phyloP scores from a whole-genome alignment of 306 rosid species.

The Fragaria ananassa region DNA sequence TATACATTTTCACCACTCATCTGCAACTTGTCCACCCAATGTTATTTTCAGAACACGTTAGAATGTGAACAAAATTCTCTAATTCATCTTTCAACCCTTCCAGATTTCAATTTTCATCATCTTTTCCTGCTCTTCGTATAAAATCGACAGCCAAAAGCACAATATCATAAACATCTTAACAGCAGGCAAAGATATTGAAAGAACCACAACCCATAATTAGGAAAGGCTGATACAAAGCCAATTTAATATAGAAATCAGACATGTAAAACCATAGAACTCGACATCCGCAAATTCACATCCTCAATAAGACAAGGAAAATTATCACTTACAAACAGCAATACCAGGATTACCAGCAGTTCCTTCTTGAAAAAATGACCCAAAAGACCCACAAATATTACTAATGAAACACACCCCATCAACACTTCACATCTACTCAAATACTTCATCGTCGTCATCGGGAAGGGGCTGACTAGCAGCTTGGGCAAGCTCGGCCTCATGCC shows the following conservation, averaged over 20 bases:
- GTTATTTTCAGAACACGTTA: too few relatives aligned
- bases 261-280: neutral
- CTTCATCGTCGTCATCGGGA: conserved; percentile 72
- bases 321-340: conserved; percentile 3
- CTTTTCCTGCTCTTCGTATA: neutral
- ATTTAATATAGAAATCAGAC: neutral
- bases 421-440: conserved; percentile 48
- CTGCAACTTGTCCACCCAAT: too few relatives aligned
- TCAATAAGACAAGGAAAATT: conserved; percentile 1
- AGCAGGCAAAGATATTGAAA: neutral
- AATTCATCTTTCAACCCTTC: too few relatives aligned
- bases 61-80: too few relatives aligned
- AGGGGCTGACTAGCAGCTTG: conserved; percentile 73
- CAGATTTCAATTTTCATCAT: too few relatives aligned
- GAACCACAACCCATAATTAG: neutral
- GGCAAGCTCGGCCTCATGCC: conserved; percentile 65
- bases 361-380: conserved; percentile 2
- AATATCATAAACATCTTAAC: neutral
- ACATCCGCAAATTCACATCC: conserved; percentile 21
- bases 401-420: neutral
- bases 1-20: too few relatives aligned
- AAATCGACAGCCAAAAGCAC: neutral
- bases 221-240: neutral
- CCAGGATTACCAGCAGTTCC: neutral
- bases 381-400: conserved; percentile 5